Conservation (phyloP, 768 basidiomycete species). For the Suillus subalutaceus region DNA sequence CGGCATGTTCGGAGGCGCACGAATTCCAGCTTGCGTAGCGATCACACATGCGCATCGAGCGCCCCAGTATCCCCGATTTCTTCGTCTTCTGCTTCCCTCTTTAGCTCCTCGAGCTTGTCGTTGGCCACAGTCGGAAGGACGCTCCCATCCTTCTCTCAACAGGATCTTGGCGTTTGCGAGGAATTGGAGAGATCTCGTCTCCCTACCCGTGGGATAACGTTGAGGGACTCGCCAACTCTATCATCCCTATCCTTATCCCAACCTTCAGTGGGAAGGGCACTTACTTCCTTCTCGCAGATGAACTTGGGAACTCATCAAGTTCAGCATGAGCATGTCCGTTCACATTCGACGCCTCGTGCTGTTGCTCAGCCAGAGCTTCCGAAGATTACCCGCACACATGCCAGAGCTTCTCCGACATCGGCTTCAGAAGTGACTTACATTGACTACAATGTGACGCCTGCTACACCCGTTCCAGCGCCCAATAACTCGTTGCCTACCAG, state of each 20-base stretch:
- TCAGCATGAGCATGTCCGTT: conserved; percentile 3
- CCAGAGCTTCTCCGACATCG: conserved; percentile 26
- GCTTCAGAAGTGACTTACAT: conserved; percentile 23
- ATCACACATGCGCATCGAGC: conserved; percentile 32
- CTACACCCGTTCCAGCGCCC: conserved; percentile 19
- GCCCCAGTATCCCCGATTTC: conserved; percentile 37
- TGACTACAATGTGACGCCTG: conserved; percentile 31
- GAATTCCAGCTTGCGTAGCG: conserved; percentile 31
- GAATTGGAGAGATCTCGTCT: conserved; percentile 24
- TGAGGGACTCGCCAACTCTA: conserved; percentile 10
- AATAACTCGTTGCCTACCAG: conserved; percentile 26
- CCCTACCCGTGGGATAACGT: conserved; percentile 19
- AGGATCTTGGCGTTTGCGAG: conserved; percentile 21
- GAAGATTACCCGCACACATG: neutral
- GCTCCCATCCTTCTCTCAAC: conserved; percentile 12
- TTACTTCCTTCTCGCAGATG: conserved; percentile 11
- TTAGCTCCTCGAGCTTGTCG: conserved; percentile 22
- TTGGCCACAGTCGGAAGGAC: conserved; percentile 23
- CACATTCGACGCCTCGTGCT: conserved; percentile 9
- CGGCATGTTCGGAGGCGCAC: conserved; percentile 38
- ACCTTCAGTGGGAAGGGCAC: conserved; percentile 6
- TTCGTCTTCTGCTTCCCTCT: conserved; percentile 29
- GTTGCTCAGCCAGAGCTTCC: neutral
- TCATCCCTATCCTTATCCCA: conserved; percentile 4
- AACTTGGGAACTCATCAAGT: neutral